These are phyloP conservation scores for Daedaleopsis sinensis DNA, from an alignment of 768 basidiomycete species.

Conservation along the genomic window DNA sequence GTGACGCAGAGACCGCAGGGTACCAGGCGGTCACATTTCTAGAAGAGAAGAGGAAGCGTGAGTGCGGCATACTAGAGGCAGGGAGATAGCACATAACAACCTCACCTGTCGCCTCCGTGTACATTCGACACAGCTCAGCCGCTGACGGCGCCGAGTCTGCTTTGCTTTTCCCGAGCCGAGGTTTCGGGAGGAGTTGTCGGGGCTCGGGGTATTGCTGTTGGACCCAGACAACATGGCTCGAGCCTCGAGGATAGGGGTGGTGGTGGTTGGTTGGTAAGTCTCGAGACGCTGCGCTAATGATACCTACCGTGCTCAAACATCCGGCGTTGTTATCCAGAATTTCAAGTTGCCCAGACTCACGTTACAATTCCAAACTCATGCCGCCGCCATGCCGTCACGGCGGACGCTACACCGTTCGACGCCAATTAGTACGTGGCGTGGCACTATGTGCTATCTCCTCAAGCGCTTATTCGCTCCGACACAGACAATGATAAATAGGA, in stretches of 20 bases:
- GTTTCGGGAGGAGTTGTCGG: neutral
- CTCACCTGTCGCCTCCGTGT: conserved; percentile 57
- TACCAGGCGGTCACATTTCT: conserved; percentile 51
- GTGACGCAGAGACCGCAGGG: conserved; percentile 35
- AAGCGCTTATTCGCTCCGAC: too few species aligned
- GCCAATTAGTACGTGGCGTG: too few species aligned
- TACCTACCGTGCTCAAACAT: too few species aligned
- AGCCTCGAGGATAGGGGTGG: too few species aligned
- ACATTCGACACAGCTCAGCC: conserved; percentile 58
- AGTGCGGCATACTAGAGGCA: neutral
- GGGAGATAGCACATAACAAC: conserved; percentile 14
- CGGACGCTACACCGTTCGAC: too few species aligned
- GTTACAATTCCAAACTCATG: too few species aligned
- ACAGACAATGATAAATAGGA: too few species aligned
- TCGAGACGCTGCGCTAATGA: too few species aligned
- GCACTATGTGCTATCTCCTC: too few species aligned
- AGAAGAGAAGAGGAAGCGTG: neutral
- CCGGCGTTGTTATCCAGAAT: too few species aligned
- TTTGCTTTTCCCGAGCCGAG: conserved; percentile 42
- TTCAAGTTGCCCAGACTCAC: too few species aligned
- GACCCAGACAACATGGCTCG: conserved; percentile 2
- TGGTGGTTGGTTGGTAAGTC: neutral
- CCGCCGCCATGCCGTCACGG: too few species aligned
- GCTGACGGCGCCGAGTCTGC: conserved; percentile 51
- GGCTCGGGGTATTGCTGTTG: neutral